These are phyloP conservation scores for Anacardium occidentale DNA, from an alignment of 345 rosid genomes.

Conservation along the genomic window DNA sequence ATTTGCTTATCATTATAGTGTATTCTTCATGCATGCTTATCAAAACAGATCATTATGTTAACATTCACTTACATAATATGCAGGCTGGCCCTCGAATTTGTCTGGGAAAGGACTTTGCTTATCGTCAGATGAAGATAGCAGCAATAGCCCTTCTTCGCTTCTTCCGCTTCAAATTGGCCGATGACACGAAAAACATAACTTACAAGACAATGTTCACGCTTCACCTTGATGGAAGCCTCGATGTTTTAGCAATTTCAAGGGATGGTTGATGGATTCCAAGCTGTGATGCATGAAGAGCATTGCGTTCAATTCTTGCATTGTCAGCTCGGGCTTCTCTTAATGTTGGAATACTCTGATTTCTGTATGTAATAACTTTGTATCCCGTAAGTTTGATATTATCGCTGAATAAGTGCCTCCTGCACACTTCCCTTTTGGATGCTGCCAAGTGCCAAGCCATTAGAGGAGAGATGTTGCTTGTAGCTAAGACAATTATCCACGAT, in stretches of 20 bases:
- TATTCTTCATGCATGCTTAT: too few species aligned
- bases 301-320: too few species aligned
- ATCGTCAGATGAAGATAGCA: constrained; percentile 74
- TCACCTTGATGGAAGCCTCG: constrained; percentile 54
- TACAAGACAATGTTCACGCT: constrained; percentile 72
- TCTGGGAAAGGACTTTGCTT: constrained; percentile 72
- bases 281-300: too few species aligned
- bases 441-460: too few species aligned
- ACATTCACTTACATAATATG: not conserved
- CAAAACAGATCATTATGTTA: not conserved
- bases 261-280: not conserved
- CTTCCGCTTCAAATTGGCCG: constrained; percentile 57
- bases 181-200: constrained; percentile 36
- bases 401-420: too few species aligned
- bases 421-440: too few species aligned
- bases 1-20: not conserved
- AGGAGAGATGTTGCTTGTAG: too few species aligned
- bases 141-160: constrained; percentile 54
- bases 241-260: constrained; percentile 45
- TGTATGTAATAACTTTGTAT: too few species aligned
- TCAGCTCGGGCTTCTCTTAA: too few species aligned
- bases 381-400: too few species aligned
- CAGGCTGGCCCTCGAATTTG: constrained; percentile 90
- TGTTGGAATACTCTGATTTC: too few species aligned
- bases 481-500: too few species aligned